phyloP scores from a whole-genome alignment of 1,139 yeast species.

The Citeromyces hawaiiensis region DNA sequence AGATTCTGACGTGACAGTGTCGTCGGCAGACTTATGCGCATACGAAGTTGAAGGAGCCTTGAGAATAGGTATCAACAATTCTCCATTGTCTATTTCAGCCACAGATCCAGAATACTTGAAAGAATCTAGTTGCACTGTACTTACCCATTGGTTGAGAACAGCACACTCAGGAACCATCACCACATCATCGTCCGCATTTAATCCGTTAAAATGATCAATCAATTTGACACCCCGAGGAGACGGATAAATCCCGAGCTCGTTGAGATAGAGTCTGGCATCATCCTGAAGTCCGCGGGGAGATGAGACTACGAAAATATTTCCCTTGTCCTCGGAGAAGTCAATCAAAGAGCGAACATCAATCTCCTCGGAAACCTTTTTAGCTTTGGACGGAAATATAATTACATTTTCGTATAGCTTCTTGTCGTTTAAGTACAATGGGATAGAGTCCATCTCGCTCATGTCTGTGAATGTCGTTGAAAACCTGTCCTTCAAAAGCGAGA shows the following conservation, averaged over 20 bases:
- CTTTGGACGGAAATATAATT: slow-evolving; percentile 34
- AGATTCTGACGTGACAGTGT: slow-evolving; percentile 23
- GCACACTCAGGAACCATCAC: slow-evolving; percentile 6
- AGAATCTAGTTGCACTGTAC: neutral
- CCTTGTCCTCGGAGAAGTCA: slow-evolving; percentile 51
- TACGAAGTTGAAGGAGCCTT: slow-evolving; percentile 59
- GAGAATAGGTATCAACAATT: slow-evolving; percentile 57
- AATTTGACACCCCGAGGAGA: slow-evolving; percentile 63
- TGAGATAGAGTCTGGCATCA: slow-evolving; percentile 50
- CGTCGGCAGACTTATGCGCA: slow-evolving; percentile 29
- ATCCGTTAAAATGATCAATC: slow-evolving; percentile 50
- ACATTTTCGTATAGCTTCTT: slow-evolving; percentile 36
- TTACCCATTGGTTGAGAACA: neutral
- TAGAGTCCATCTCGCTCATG: slow-evolving; percentile 14
- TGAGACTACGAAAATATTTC: slow-evolving; percentile 58
- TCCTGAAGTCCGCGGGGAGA: slow-evolving; percentile 46
- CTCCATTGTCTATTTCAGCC: slow-evolving; percentile 46
- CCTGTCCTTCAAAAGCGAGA: slow-evolving; percentile 14
- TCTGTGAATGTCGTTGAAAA: slow-evolving; percentile 3
- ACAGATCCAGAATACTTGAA: slow-evolving; percentile 26
- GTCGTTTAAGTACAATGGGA: slow-evolving; percentile 26
- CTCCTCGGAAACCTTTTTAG: slow-evolving; percentile 19
- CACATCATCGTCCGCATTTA: slow-evolving; percentile 5
- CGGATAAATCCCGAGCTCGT: slow-evolving; percentile 75
- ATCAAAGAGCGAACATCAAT: slow-evolving; percentile 24